Evolutionary conservation across 495 filamentous ascomycete species (phyloP), one percentile per base, ranked within the genome.

Genomic region (Annulohypoxylon maeteangense): DNA sequence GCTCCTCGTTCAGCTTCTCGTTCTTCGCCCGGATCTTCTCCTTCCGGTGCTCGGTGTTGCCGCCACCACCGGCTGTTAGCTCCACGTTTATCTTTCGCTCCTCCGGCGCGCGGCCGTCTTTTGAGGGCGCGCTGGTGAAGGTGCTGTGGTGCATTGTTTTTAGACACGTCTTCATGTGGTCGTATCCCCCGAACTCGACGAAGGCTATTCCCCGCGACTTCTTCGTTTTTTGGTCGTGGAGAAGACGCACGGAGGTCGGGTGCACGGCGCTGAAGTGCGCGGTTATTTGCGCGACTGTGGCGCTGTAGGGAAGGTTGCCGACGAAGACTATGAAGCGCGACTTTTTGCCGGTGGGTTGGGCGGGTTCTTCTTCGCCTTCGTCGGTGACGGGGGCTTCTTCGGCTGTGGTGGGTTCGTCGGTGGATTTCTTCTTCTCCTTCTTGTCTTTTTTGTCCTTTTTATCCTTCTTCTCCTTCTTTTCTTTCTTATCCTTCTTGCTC

Each of bases 151-250:
- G 95, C 78, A 93, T 93, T 53, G 92, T 85, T 78, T 92, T 91
- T 70, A 99, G 84, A 74, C 93, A 96, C 51, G 92, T 94, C 85
- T 97, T 91, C 94, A 98, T 97, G 76, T 90, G 88, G 80, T 97
- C 93, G 82, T 88, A 97, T 51, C 87, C 83, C 64, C 89, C 91
- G 72, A 99, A 98, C 80, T 99, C 95, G 65, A 99, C 83, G 79
- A 99, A 99, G 3, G 93, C 95, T 68, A 91, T 92, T 31, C 95
- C 95, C 71, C 93, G 93, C 66, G 89, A 92, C 68, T 91, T 91
- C 27, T 78, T 80, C 14, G 90, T 86, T 56, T 90, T 84, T 71
- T 90, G 90, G 74, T 93, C 82, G 14, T 91, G 93, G 25, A 91
- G 87, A 29, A 93, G 87, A 1, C 95, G 92, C 57, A 98, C 85